Base-by-base conservation (phyloP, 495 filamentous ascomycete genomes). In the Astrothelium subdiscretum region DNA sequence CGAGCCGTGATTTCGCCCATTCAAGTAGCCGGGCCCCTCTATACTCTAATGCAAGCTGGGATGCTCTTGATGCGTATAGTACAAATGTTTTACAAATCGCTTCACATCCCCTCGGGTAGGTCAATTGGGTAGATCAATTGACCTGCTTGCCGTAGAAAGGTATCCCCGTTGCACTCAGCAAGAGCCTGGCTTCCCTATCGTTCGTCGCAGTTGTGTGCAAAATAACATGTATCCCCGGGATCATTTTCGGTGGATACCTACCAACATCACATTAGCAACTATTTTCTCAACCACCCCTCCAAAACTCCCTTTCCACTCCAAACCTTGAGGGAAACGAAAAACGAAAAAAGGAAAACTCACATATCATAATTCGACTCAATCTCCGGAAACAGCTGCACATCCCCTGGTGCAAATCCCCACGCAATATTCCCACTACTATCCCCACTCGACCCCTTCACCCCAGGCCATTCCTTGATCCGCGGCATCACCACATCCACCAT, bases 391-490 rank as follows among this genome's bases (percentile, higher is more conserved):
- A 88, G 69, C 60, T 85, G 83, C 59, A 96, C 82, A 43, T 82
- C 79, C 63, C 90, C 86, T 35, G 84, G 77, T 5, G 73, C 76
- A 64, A 97, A 77, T 63, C 92, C 92, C 72, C 87, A 96, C 29
- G 78, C 79, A 60, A 98, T 83, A 73, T 98, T 95, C 60, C 94
- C 94, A 62, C 83, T 86, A 67, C 84, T 84, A 73, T 98, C 94
- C 65, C 94, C 94, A 62, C 77, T 78, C 69, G 69, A 80, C 65
- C 89, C 92, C 71, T 81, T 78, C 38, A 96, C 79, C 62, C 94
- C 94, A 61, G 80, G 80, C 84, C 90, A 98, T 62, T 98, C 94
- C 79, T 97, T 98, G 68, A 97, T 92, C 68, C 84, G 85, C 58
- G 94, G 94, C 71, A 97, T 78, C 8, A 98, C 95, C 3, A 97